Percentiles rank a stretch among this genome's conserved stretches.
Conservation (phyloP, 2,329 filamentous ascomycete species). For the Helminthosporium solani region DNA sequence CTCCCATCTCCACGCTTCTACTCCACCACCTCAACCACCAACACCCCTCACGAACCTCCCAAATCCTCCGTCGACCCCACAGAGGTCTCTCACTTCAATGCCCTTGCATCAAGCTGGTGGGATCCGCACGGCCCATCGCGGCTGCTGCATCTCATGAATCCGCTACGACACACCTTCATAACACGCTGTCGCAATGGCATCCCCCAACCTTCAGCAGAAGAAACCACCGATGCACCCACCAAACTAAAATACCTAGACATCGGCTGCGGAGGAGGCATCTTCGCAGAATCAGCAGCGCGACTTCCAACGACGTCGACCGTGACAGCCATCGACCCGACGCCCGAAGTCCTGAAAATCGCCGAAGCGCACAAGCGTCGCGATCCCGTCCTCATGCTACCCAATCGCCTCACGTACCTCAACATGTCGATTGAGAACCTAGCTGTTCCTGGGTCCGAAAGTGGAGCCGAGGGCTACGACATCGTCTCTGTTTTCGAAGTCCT, state of each 20-base stretch:
- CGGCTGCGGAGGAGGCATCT: constrained; percentile 94
- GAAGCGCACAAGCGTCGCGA: constrained; percentile 73
- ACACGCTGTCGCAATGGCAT: constrained; percentile 57
- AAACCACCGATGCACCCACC: constrained; percentile 38
- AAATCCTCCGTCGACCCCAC: constrained; percentile 65
- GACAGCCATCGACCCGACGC: constrained; percentile 75
- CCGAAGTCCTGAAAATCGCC: constrained; percentile 73
- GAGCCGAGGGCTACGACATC: constrained; percentile 69
- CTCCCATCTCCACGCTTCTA: constrained; percentile 14
- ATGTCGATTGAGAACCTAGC: constrained; percentile 72
- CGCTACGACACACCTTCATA: constrained; percentile 91
- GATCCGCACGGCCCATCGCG: constrained; percentile 90
- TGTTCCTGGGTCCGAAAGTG: constrained; percentile 11
- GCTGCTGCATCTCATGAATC: constrained; percentile 96
- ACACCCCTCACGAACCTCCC: constrained; percentile 13
- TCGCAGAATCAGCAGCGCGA: constrained; percentile 82
- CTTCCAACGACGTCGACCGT: constrained; percentile 64
- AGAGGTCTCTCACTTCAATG: constrained; percentile 92
- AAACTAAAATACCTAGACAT: constrained; percentile 79
- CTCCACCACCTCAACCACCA: constrained; percentile 13
- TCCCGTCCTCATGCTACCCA: constrained; percentile 61
- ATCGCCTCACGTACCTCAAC: constrained; percentile 68
- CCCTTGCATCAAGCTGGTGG: constrained; percentile 94
- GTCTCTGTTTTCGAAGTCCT: constrained; percentile 92
- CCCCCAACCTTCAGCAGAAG: too few relatives aligned